These are phyloP conservation scores for Phytophthora colocasiae DNA, from an alignment of 352 stramenopile genomes.

Conservation along the genomic window DNA sequence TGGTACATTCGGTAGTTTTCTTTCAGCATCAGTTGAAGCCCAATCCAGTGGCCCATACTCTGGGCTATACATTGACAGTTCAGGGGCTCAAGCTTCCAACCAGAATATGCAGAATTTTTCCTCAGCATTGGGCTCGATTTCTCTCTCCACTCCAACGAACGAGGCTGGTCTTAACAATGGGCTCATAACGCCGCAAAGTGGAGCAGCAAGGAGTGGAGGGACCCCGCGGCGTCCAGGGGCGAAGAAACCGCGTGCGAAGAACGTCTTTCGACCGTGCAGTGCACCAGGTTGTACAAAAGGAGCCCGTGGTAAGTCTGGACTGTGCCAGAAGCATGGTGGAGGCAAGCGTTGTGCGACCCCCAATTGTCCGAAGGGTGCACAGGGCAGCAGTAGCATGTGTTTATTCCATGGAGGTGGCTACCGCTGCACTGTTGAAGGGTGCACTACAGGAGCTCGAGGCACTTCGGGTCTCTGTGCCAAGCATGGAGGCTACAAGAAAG, in stretches of 20 bases:
- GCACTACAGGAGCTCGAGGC: conserved; percentile 75
- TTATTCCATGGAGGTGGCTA: conserved; percentile 88
- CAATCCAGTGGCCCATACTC: conserved; percentile 21
- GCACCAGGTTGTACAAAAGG: conserved; percentile 74
- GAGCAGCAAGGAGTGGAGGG: conserved; percentile 4
- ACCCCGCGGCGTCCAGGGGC: conserved; percentile 35
- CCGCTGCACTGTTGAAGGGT: conserved; percentile 79
- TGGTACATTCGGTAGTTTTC: conserved; percentile 19
- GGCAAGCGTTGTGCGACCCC: conserved; percentile 73
- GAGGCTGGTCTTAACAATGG: conserved; percentile 20
- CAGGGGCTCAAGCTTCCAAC: conserved; percentile 10
- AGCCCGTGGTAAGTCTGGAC: conserved; percentile 79
- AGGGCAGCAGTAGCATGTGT: conserved; percentile 79
- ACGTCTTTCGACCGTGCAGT: conserved; percentile 73
- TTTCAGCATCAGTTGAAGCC: conserved; percentile 15
- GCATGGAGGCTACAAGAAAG: conserved; percentile 82
- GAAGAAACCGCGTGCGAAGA: conserved; percentile 79
- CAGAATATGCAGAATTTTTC: conserved; percentile 33
- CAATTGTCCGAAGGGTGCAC: conserved; percentile 82
- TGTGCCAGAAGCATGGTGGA: conserved; percentile 88
- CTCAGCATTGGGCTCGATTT: conserved; percentile 34
- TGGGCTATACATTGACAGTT: conserved; percentile 38
- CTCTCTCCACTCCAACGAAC: conserved; percentile 30
- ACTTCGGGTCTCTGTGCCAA: conserved; percentile 82
- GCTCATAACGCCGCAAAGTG: conserved; percentile 34